phyloP scores from a whole-genome alignment of 441 rosid species.

The Iberis amara region DNA sequence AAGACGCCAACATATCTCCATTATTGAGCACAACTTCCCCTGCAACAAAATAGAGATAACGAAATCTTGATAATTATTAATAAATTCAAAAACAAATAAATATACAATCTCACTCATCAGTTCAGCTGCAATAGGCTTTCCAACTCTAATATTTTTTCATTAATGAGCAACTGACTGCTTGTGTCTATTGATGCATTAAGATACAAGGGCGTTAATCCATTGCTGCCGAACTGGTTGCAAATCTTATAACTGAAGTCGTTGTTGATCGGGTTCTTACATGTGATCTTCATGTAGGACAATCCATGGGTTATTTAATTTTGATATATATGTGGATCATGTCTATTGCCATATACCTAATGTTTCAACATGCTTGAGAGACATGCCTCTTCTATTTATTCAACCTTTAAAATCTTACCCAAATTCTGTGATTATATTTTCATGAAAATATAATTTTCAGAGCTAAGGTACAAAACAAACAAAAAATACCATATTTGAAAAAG shows the following conservation, averaged over 20 bases:
- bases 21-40: no score
- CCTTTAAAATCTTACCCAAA: not conserved
- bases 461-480: no score
- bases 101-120: no score
- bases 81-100: no score
- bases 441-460: no score
- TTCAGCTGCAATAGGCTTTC: no score
- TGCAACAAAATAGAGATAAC: no score
- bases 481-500: no score
- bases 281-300: constrained; percentile 68
- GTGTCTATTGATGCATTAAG: constrained; percentile 27
- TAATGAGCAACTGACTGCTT: no score
- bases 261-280: constrained; percentile 69
- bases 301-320: constrained; percentile 81
- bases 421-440: constrained; percentile 18
- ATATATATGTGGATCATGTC: constrained; percentile 72
- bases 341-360: constrained; percentile 49
- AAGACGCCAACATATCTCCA: no score
- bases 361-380: not conserved
- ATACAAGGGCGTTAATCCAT: constrained; percentile 77
- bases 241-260: constrained; percentile 70
- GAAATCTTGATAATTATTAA: no score
- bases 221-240: constrained; percentile 72
- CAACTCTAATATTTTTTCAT: no score
- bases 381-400: not conserved